Evolutionary conservation across 495 filamentous ascomycete species (phyloP), one percentile per base, ranked within the genome.

Genomic region (Xylaria cubensis): DNA sequence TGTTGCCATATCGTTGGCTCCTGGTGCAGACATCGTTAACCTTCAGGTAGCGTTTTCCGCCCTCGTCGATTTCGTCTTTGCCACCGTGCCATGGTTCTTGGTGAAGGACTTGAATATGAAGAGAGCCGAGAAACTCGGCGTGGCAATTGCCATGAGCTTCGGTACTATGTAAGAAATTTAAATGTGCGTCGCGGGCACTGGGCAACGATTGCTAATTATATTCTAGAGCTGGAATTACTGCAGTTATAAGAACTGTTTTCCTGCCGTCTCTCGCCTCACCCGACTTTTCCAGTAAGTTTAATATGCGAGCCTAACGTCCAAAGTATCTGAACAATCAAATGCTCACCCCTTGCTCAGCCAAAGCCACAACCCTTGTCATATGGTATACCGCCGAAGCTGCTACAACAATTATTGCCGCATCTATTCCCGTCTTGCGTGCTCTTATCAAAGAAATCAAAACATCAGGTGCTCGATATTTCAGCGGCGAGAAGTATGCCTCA

Each of bases 71-170:
- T 81, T 84, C 48, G 59, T 67, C 3, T 81, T 84, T 46, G 79
- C 82, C 7, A 51, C 73, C 4, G 69, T 83, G 26, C 80, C 81
- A 8, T 80, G 77, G 75, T 73, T 78, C 39, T 34, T 82, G 7
- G 78, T 83, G 17, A 78, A 75, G 73, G 74, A 80, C 44, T 70
- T 83, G 53, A 76, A 77, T 61, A 80, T 83, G 80, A 77, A 61
- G 48, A 80, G 34, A 21, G 71, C 73, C 9, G 81, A 82, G 63
- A 76, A 75, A 66, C 56, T 82, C 32, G 80, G 81, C 26, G 79
- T 83, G n/a, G 73, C 77, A 4, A 72, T 80, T 21, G 80, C 78
- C 6, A 81, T 83, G 81, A 83, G 81, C 50, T 74, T 81, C 41
- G 81, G 81, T 51, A 67, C 79, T 44, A 78, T 82, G 81, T 83